phyloP scores from a whole-genome alignment of 23 red algal genomes.

The Cyanidioschyzon merolae region DNA sequence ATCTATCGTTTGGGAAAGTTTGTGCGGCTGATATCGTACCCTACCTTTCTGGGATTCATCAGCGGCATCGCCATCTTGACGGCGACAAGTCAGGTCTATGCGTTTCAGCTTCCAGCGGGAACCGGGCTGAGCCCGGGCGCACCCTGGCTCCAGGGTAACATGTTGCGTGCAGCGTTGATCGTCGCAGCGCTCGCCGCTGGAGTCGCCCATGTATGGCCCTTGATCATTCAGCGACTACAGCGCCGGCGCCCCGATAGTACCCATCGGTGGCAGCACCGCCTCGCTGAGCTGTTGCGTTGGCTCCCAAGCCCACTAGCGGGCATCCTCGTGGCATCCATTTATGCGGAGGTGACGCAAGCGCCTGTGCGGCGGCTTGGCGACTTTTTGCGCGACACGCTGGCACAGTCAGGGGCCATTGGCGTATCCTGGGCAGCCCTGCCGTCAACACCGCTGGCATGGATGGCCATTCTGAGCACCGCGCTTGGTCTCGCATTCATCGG shows the following conservation, averaged over 20 bases:
- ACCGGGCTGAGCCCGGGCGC: neutral
- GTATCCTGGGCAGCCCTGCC: neutral
- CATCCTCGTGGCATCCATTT: neutral
- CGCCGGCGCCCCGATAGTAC: neutral
- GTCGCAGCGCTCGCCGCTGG: neutral
- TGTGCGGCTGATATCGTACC: constrained; percentile 21
- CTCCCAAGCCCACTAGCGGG: constrained; percentile 19
- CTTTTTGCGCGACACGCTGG: neutral
- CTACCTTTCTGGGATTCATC: constrained; percentile 23
- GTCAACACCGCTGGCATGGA: neutral
- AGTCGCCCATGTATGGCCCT: constrained; percentile 3
- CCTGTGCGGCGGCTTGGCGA: constrained; percentile 8
- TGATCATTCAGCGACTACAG: neutral
- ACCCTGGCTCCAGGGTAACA: neutral
- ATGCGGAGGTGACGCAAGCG: neutral
- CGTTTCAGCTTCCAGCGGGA: constrained; percentile 1
- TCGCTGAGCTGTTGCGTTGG: neutral
- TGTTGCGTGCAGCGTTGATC: neutral
- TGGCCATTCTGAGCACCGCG: neutral
- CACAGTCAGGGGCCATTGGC: neutral
- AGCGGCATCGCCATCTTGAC: constrained; percentile 12
- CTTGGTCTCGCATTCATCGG: constrained; percentile 21
- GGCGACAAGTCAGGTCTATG: neutral
- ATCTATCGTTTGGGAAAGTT: constrained; percentile 17
- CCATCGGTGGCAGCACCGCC: neutral